phyloP scores from a whole-genome alignment of 2,329 filamentous ascomycete species.

The Fusarium stilboides region DNA sequence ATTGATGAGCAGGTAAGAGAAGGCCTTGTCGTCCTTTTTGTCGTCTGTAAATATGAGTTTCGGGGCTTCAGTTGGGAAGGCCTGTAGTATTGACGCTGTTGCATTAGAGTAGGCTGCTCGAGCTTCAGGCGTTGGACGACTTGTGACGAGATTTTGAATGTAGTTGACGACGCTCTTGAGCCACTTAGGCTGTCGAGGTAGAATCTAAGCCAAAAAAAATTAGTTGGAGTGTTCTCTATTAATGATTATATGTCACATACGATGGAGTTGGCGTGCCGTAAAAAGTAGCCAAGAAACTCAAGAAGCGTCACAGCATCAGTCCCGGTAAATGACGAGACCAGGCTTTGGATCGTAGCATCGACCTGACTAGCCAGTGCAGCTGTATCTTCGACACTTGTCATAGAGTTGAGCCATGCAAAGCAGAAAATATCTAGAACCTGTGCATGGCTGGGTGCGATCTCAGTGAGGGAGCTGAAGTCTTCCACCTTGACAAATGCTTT shows the following conservation, averaged over 20 bases:
- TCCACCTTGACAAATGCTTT: constrained; percentile 63
- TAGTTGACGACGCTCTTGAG: constrained; percentile 62
- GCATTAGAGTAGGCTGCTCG: constrained; percentile 73
- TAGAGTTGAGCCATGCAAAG: constrained; percentile 70
- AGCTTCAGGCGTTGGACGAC: constrained; percentile 68
- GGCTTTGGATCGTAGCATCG: constrained; percentile 61
- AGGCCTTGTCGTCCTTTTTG: constrained; percentile 64
- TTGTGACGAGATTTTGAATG: constrained; percentile 68
- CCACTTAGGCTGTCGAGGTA: constrained; percentile 69
- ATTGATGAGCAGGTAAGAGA: constrained; percentile 74
- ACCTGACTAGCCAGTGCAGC: constrained; percentile 59
- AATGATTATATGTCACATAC: constrained; percentile 55
- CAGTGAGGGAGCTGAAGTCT: constrained; percentile 69
- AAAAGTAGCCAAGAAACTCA: constrained; percentile 67
- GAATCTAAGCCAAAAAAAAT: no score
- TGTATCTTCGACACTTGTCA: constrained; percentile 53
- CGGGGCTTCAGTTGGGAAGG: constrained; percentile 64
- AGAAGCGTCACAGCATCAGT: constrained; percentile 74
- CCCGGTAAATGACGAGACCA: constrained; percentile 69
- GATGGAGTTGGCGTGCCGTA: constrained; percentile 64
- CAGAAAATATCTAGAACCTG: constrained; percentile 69
- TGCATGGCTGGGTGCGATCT: constrained; percentile 69
- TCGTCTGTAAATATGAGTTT: constrained; percentile 68
- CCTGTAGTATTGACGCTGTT: constrained; percentile 69
- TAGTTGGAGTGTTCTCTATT: neutral